Percentiles rank a stretch among this genome's conserved stretches.
These are phyloP conservation scores for Spatholobus suberectus DNA, from an alignment of 306 rosid genomes.

Conservation along the genomic window DNA sequence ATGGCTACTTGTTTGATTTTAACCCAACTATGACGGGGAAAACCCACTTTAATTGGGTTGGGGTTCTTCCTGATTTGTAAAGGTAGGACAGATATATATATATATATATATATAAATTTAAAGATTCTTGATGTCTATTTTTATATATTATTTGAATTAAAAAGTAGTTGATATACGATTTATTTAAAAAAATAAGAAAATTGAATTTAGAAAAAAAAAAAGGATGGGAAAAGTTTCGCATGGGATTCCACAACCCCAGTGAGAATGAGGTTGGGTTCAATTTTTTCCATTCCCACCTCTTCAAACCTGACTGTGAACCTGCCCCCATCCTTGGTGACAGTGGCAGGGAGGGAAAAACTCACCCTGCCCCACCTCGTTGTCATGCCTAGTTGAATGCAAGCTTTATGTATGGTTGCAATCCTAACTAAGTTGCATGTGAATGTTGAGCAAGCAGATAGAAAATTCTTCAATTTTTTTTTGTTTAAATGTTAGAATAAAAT, in stretches of 20 bases:
- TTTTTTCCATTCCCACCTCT: neutral
- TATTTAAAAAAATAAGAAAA: too few relatives aligned
- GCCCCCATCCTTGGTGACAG: neutral
- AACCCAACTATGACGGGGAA: too few relatives aligned
- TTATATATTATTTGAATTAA: neutral
- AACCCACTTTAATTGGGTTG: too few relatives aligned
- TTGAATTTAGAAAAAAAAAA: neutral
- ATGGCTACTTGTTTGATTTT: too few relatives aligned
- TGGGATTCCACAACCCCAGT: neutral
- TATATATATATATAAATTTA: too few relatives aligned
- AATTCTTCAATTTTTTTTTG: neutral
- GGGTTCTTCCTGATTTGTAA: too few relatives aligned
- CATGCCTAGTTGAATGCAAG: neutral
- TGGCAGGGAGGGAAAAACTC: neutral
- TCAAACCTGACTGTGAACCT: neutral
- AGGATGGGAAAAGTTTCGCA: neutral
- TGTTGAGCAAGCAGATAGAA: slow-evolving; percentile 8
- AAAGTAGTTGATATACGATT: neutral
- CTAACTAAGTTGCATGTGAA: slow-evolving; percentile 8
- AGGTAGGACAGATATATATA: too few relatives aligned
- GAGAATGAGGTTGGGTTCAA: neutral
- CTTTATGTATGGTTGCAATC: slow-evolving; percentile 11
- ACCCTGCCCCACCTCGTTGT: neutral
- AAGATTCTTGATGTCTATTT: neutral
- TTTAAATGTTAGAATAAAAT: neutral